Evolutionary conservation across 208 protist species (phyloP).

Genomic region (Acanthamoeba castellanii): DNA sequence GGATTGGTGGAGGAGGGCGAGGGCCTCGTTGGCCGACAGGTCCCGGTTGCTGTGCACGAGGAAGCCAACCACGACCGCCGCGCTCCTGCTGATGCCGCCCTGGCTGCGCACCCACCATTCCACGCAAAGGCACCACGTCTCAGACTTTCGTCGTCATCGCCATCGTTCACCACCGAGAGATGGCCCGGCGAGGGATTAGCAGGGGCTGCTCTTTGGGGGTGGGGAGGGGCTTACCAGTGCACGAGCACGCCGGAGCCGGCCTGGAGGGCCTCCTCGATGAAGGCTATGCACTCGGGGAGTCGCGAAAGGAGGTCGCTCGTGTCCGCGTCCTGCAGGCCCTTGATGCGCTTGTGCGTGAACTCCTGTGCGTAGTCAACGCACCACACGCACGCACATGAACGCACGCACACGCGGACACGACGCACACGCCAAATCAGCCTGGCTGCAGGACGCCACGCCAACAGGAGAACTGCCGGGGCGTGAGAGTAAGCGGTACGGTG

Average conservation of each 20-base stretch:
- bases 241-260: neutral
- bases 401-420: no score
- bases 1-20: neutral
- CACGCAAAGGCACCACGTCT: no score
- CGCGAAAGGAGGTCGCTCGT: neutral
- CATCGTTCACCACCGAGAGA: no score
- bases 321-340: neutral
- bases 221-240: no score
- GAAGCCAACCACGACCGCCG: neutral
- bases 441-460: no score
- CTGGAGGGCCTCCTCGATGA: neutral
- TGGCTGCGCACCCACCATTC: no score
- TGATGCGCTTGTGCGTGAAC: slow-evolving; percentile 21
- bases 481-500: neutral
- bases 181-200: no score
- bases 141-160: no score
- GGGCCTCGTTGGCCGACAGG: neutral
- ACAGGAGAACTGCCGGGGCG: no score
- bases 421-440: no score
- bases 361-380: neutral
- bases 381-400: neutral
- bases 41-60: neutral
- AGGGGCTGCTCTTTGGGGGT: no score
- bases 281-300: neutral
- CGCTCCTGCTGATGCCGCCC: neutral